Conservation (phyloP, 2,329 filamentous ascomycete species). For the Periconia sp. region DNA sequence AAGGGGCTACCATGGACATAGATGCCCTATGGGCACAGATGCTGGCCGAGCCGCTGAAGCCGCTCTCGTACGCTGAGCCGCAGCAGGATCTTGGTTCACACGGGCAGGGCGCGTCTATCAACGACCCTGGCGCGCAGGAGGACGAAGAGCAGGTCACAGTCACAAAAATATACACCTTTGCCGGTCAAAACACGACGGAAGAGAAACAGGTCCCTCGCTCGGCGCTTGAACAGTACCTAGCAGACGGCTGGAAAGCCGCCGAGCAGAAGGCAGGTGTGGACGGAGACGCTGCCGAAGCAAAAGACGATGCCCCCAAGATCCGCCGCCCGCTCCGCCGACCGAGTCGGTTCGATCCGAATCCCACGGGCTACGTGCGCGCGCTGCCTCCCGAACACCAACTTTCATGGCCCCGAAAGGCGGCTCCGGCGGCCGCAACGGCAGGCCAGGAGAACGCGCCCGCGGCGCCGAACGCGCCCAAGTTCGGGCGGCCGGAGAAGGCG, state of each 20-base stretch:
- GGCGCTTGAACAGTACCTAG: conserved; percentile 28
- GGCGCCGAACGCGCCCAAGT: conserved; percentile 12
- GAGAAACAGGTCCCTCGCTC: conserved; percentile 64
- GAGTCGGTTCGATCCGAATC: conserved; percentile 55
- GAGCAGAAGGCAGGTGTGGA: conserved; percentile 10
- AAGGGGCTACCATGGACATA: conserved; percentile 69
- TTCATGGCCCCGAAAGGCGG: conserved; percentile 36
- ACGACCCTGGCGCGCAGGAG: conserved; percentile 11
- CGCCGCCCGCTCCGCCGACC: conserved; percentile 45
- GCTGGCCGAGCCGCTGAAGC: conserved; percentile 51
- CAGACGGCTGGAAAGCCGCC: conserved; percentile 33
- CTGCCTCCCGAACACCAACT: conserved; percentile 50
- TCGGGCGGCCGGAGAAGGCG: conserved; percentile 41
- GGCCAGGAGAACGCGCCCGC: conserved; percentile 19
- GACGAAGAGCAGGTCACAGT: conserved; percentile 58
- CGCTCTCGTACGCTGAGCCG: conserved; percentile 3
- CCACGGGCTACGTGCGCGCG: conserved; percentile 48
- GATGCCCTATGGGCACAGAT: conserved; percentile 71
- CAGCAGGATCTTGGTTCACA: conserved; percentile 16
- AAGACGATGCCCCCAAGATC: conserved; percentile 17
- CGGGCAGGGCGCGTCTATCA: conserved; percentile 11
- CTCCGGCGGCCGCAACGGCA: not conserved
- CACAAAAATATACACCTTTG: conserved; percentile 73
- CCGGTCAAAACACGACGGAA: conserved; percentile 70
- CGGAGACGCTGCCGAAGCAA: conserved; percentile 2